Evolutionary conservation across 805 yeast species (phyloP).

Genomic region (Monosporozyma aquatica): DNA sequence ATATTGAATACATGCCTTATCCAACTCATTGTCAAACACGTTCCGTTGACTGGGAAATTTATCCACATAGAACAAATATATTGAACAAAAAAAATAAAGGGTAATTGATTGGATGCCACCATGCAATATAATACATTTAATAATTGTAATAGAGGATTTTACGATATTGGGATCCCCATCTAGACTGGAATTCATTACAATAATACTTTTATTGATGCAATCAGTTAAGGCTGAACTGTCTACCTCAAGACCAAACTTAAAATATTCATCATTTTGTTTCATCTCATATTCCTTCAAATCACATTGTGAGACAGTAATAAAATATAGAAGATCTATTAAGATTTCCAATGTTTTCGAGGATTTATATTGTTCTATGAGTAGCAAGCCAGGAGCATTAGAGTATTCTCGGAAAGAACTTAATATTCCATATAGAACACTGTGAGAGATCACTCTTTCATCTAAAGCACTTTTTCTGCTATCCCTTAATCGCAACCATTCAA

Average conservation of each 20-base stretch:
- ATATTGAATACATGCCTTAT: no score
- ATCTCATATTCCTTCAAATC: no score
- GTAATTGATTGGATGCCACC: slow-evolving; percentile 38
- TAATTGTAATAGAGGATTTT: slow-evolving; percentile 31
- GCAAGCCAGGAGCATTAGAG: slow-evolving; percentile 1
- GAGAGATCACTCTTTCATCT: slow-evolving; percentile 8
- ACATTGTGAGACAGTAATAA: no score
- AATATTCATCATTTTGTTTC: background rate
- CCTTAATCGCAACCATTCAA: no score
- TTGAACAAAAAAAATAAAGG: slow-evolving; percentile 33
- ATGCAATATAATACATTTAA: slow-evolving; percentile 36
- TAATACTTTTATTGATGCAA: slow-evolving; percentile 34
- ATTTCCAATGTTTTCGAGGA: no score
- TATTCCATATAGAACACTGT: slow-evolving; percentile 9
- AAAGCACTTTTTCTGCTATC: background rate
- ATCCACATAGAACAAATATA: background rate
- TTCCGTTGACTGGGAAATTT: no score
- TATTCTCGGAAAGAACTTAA: slow-evolving; percentile 4
- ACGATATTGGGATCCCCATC: slow-evolving; percentile 34
- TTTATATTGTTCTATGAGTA: no score
- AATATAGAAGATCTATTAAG: no score
- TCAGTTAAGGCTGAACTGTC: slow-evolving; percentile 21
- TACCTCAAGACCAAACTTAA: slow-evolving; percentile 8
- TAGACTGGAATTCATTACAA: slow-evolving; percentile 28
- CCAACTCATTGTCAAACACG: no score